Evolutionary conservation across 2,329 filamentous ascomycete genomes (phyloP).

Genomic region (Orbilia quercus): DNA sequence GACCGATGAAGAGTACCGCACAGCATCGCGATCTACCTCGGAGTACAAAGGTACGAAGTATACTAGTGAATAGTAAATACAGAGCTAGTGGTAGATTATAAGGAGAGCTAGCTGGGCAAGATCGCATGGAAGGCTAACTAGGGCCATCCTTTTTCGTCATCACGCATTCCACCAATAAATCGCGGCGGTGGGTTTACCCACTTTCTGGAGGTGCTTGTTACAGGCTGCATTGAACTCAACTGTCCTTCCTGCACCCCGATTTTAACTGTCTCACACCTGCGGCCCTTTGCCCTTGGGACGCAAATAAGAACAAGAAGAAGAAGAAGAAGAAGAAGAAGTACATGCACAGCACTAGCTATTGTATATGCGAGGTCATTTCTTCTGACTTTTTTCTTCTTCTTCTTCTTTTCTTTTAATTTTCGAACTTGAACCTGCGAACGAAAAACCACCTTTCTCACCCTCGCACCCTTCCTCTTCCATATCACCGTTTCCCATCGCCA

Average conservation of each 20-base stretch:
- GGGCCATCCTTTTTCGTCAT: conserved; percentile 50
- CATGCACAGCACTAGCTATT: no score
- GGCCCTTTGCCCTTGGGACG: conserved; percentile 34
- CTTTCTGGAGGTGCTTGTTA: conserved; percentile 1
- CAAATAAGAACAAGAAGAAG: no score
- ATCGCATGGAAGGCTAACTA: conserved; percentile 11
- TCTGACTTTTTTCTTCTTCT: conserved; percentile 38
- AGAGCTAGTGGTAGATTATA: no score
- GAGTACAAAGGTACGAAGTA: no score
- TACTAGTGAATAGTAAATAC: no score
- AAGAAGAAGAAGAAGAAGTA: no score
- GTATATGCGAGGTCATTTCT: conserved; percentile 47
- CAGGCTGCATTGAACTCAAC: conserved; percentile 34
- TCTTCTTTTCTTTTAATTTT: background rate
- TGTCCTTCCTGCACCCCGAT: conserved; percentile 44
- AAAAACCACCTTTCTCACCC: background rate
- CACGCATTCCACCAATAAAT: conserved; percentile 56
- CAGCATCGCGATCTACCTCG: no score
- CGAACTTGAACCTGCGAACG: conserved; percentile 17
- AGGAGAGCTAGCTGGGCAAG: conserved; percentile 8
- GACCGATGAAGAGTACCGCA: no score
- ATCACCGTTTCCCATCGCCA: conserved; percentile 31
- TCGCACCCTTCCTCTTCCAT: background rate
- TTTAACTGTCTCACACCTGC: conserved; percentile 49
- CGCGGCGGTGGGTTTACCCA: conserved; percentile 36